Percentiles rank a stretch among this genome's conserved stretches.
Evolutionary conservation across 1,284 basidiomycete genomes (phyloP).

Genomic region (Mycena sp.): DNA sequence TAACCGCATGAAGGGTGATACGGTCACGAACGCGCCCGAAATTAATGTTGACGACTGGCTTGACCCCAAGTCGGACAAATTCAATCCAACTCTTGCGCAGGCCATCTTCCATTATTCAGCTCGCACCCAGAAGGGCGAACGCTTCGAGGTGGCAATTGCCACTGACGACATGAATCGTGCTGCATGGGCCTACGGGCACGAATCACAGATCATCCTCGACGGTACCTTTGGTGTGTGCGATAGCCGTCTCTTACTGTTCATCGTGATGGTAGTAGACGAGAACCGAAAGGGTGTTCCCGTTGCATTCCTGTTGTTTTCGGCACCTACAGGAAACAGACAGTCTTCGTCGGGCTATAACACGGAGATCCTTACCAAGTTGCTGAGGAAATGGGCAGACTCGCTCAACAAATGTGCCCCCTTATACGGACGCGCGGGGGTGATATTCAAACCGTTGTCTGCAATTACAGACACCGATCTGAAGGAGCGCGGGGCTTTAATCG

Average conservation of each 20-base stretch:
- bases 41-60: slow-evolving; percentile 33
- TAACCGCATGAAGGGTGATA: slow-evolving; percentile 20
- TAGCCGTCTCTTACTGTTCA: slow-evolving; percentile 19
- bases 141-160: slow-evolving; percentile 22
- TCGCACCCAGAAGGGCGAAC: slow-evolving; percentile 23
- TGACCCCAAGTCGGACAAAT: slow-evolving; percentile 7
- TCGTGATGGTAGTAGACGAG: slow-evolving; percentile 21
- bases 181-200: slow-evolving; percentile 18
- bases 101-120: slow-evolving; percentile 33
- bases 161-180: slow-evolving; percentile 1
- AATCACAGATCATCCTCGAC: slow-evolving; percentile 17
- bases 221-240: slow-evolving; percentile 21
- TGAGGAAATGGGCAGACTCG: slow-evolving; percentile 1
- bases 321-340: slow-evolving; percentile 13
- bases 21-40: slow-evolving; percentile 18
- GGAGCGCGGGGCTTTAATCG: slow-evolving; percentile 30
- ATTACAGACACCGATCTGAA: slow-evolving; percentile 39
- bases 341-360: slow-evolving; percentile 23
- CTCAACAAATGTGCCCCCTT: background rate
- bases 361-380: slow-evolving; percentile 12
- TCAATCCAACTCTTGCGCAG: background rate
- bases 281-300: slow-evolving; percentile 21
- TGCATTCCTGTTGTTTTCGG: slow-evolving; percentile 22
- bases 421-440: background rate
- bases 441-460: slow-evolving; percentile 31